Base-by-base conservation (phyloP, 1,284 basidiomycete genomes). In the Rhizoctonia solani region DNA sequence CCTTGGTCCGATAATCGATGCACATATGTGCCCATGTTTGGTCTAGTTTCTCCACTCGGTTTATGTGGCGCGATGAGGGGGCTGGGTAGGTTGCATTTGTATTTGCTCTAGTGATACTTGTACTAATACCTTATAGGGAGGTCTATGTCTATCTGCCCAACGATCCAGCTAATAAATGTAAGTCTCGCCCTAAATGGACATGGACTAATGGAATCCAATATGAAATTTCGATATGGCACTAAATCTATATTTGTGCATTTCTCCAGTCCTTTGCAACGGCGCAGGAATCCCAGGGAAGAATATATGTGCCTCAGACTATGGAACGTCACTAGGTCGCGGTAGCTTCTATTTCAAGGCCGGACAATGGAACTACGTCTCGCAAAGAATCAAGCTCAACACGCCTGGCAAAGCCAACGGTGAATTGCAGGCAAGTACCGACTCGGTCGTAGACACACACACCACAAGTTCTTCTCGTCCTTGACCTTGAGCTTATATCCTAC, bases 301-400 rank as follows among this genome's bases (percentile, higher is more conserved):
- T 6, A 29, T 19, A 3, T 63, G 59, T 39, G 49, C 47, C 13
- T 9, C 76, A 0, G 84, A 87, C 71, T 87, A 82, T 70, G 86
- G 86, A 0, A 81, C 84, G 69, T 86, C 85, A 1, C 82, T 86
- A 3, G 86, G 86, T 0, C 76, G 82, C 14, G 85, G 82, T 2
- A 76, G 83, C 0, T 87, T 81, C 72, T 74, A 69, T 0, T 82
- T 85, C 59, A 69, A 73, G 9, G 63, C 75, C 11, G 84, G 83
- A 0, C 70, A 74, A 54, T 92, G 89, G 88, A 79, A 79, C 2
- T 80, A 80, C 1, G 74, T 90, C 23, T 82, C 85, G 0, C 80
- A 87, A 68, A 78, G 87, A 21, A 78, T 90, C 66, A 86, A 82
- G 74, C 72, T 90, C 68, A 90, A 90, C 73, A 77, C 80, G 8